A percentile compares a stretch with the other conserved stretches of the same genome.
Evolutionary conservation across 2,329 filamentous ascomycete species (phyloP).

Genomic region (Nectriaceae sp.): DNA sequence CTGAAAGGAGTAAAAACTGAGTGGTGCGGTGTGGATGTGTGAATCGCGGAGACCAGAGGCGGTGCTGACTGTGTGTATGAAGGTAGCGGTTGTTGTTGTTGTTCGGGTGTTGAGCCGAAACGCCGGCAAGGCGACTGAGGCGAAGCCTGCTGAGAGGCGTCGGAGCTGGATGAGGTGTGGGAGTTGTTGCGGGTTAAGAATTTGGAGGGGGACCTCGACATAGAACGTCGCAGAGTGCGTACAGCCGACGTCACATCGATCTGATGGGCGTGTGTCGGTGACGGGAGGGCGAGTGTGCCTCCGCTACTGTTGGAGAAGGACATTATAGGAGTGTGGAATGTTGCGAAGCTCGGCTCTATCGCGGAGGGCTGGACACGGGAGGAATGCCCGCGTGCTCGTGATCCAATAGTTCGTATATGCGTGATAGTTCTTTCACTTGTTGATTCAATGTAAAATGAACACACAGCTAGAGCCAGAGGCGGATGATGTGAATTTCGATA

Average conservation of each 20-base stretch:
- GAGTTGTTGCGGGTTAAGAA: constrained; percentile 62
- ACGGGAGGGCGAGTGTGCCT: constrained; percentile 83
- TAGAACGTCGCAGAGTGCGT: constrained; percentile 79
- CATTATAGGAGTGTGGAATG: constrained; percentile 46
- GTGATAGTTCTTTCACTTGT: constrained; percentile 12
- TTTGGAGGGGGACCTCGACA: constrained; percentile 93
- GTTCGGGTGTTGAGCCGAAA: constrained; percentile 38
- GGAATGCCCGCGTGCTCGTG: constrained; percentile 32
- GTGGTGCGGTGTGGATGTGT: constrained; percentile 35
- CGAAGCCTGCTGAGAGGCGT: constrained; percentile 47
- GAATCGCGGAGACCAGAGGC: constrained; percentile 32
- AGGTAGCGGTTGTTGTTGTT: constrained; percentile 34
- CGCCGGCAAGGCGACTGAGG: constrained; percentile 56
- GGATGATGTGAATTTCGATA: constrained; percentile 8
- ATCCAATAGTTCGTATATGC: constrained; percentile 11
- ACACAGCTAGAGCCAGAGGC: constrained; percentile 8
- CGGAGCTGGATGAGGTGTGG: constrained; percentile 48
- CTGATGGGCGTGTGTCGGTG: constrained; percentile 79
- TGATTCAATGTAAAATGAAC: constrained; percentile 11
- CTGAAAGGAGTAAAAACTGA: constrained; percentile 66
- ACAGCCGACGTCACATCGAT: constrained; percentile 83
- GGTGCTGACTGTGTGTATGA: constrained; percentile 38
- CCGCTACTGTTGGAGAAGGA: constrained; percentile 63
- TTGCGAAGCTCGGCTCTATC: constrained; percentile 20
- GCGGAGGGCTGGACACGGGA: constrained; percentile 23